A percentile compares a stretch with the other conserved stretches of the same genome.
These are phyloP conservation scores for Mortierella sp. DNA, from an alignment of 371 early-diverging fungal genomes.

Conservation along the genomic window DNA sequence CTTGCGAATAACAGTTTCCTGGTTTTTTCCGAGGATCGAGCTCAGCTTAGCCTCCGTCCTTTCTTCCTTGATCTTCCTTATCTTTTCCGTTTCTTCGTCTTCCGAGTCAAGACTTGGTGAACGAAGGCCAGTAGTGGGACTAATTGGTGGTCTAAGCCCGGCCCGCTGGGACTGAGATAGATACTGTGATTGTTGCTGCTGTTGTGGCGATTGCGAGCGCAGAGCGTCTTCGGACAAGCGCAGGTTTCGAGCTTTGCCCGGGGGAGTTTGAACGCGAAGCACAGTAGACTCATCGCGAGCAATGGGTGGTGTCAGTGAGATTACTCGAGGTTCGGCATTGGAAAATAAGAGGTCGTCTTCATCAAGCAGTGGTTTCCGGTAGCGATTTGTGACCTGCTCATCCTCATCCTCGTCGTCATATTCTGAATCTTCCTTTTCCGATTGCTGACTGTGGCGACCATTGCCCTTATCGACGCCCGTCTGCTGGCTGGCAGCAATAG, in stretches of 20 bases:
- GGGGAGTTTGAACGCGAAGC: conserved; percentile 17
- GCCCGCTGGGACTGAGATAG: neutral
- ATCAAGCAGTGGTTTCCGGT: conserved; percentile 45
- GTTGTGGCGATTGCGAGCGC: conserved; percentile 14
- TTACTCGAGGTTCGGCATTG: conserved; percentile 38
- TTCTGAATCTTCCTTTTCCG: conserved; percentile 6
- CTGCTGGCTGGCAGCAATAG: neutral
- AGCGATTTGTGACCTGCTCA: conserved; percentile 41
- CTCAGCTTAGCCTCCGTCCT: conserved; percentile 32
- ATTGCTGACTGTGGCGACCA: conserved; percentile 10
- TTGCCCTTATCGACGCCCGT: conserved; percentile 1
- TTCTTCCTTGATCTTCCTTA: conserved; percentile 18
- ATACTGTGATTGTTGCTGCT: neutral
- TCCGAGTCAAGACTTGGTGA: conserved; percentile 37
- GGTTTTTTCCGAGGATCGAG: conserved; percentile 37
- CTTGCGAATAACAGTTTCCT: conserved; percentile 21
- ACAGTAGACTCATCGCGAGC: conserved; percentile 41
- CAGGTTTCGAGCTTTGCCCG: conserved; percentile 31
- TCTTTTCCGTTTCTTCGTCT: conserved; percentile 32
- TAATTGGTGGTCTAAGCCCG: conserved; percentile 5
- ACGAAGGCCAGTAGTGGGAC: conserved; percentile 16
- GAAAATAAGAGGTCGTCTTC: conserved; percentile 40
- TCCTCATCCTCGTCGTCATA: conserved; percentile 28
- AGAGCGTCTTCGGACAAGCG: conserved; percentile 14
- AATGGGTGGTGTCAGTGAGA: conserved; percentile 50